Evolutionary conservation across 2,329 filamentous ascomycete genomes (phyloP).

Genomic region (Cladophialophora yegresii): DNA sequence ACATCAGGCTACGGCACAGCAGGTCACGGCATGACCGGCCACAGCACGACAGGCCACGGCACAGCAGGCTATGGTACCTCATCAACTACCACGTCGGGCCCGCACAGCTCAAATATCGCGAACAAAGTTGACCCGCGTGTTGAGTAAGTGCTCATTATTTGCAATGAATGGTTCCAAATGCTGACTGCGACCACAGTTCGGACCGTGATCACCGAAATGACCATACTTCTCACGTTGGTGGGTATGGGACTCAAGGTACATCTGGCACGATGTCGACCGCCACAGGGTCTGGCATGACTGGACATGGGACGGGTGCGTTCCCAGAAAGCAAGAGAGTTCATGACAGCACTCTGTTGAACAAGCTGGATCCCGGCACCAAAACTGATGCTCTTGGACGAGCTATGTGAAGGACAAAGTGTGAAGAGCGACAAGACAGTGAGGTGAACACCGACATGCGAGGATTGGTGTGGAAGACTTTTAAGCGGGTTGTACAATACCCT

Average conservation of each 20-base stretch:
- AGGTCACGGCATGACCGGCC: background rate
- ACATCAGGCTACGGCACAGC: background rate
- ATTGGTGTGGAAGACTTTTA: background rate
- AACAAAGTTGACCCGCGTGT: conserved; percentile 48
- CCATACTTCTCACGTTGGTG: conserved; percentile 22
- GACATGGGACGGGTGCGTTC: background rate
- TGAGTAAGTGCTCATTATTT: conserved; percentile 30
- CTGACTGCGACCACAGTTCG: conserved; percentile 22
- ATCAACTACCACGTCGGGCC: conserved; percentile 35
- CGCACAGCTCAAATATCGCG: conserved; percentile 43
- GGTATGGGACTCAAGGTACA: conserved; percentile 25
- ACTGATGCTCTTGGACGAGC: background rate
- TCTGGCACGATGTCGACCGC: conserved; percentile 11
- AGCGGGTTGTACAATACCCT: background rate
- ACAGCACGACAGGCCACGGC: background rate
- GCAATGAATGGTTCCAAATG: background rate
- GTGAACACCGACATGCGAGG: background rate
- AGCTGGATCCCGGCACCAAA: conserved; percentile 40
- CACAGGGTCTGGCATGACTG: conserved; percentile 23
- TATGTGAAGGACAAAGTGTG: background rate
- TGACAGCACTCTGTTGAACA: conserved; percentile 48
- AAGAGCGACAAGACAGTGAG: background rate
- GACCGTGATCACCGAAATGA: conserved; percentile 36
- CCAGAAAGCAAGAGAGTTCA: conserved; percentile 23
- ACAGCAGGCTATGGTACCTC: conserved; percentile 10